Evolutionary conservation across 2,329 filamentous ascomycete species (phyloP).

Genomic region (Aspergillus transmontanensis): DNA sequence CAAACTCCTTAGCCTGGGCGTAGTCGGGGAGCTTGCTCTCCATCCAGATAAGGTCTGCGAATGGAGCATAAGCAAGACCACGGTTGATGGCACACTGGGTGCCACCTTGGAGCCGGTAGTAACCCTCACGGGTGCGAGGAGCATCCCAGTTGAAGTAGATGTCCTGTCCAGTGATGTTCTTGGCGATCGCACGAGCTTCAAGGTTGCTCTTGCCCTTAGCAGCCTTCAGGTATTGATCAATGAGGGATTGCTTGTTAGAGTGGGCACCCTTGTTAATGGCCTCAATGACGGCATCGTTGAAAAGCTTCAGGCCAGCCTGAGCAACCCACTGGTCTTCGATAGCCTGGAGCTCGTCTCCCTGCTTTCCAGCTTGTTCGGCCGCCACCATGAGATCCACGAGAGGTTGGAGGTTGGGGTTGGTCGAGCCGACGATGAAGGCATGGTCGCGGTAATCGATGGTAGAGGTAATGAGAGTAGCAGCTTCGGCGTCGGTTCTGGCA

Average conservation of each 20-base stretch:
- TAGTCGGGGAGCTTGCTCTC: conserved; percentile 96
- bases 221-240: conserved; percentile 66
- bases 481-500: conserved; percentile 95
- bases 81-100: conserved; percentile 90
- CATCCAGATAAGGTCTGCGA: conserved; percentile 98
- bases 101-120: conserved; percentile 89
- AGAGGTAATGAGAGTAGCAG: conserved; percentile 93
- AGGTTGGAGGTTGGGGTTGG: conserved; percentile 80
- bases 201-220: conserved; percentile 81
- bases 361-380: conserved; percentile 81
- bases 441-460: conserved; percentile 97
- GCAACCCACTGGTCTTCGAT: conserved; percentile 88
- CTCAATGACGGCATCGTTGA: conserved; percentile 84
- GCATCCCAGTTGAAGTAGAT: conserved; percentile 94
- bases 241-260: conserved; percentile 67
- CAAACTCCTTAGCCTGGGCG: conserved; percentile 88
- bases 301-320: conserved; percentile 80
- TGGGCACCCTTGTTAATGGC: conserved; percentile 71
- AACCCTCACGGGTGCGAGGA: conserved; percentile 91
- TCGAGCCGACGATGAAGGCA: conserved; percentile 85
- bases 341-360: conserved; percentile 76
- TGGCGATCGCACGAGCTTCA: conserved; percentile 80
- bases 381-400: conserved; percentile 89
- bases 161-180: conserved; percentile 74
- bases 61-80: conserved; percentile 87